phyloP scores from a whole-genome alignment of 345 rosid genomes.

The Bretschneidera sinensis region DNA sequence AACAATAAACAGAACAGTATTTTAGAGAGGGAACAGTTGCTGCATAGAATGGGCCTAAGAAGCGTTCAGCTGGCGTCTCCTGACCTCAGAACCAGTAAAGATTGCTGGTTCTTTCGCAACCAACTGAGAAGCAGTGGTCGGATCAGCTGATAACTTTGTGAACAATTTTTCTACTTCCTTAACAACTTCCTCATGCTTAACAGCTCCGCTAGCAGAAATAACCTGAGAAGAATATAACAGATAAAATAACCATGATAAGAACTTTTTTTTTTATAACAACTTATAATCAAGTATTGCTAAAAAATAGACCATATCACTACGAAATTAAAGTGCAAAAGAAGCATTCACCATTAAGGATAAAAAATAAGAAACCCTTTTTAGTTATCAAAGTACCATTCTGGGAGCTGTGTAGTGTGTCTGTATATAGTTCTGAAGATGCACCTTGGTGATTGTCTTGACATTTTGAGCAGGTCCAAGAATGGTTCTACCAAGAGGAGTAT shows the following conservation, averaged over 20 bases:
- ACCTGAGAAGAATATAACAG: conserved; percentile 46
- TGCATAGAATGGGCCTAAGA: not conserved
- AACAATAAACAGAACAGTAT: conserved; percentile 6
- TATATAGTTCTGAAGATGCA: conserved; percentile 74
- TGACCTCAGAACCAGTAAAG: conserved; percentile 98
- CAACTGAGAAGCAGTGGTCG: conserved; percentile 79
- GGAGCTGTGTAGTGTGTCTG: conserved; percentile 96
- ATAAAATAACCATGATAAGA: not conserved
- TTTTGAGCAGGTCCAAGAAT: conserved; percentile 93
- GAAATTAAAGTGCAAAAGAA: conserved; percentile 1
- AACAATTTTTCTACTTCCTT: conserved; percentile 81
- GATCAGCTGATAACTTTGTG: conserved; percentile 73
- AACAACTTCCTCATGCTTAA: conserved; percentile 94
- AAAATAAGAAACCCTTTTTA: not conserved
- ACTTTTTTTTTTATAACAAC: no score
- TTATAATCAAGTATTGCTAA: not conserved
- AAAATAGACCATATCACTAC: not conserved
- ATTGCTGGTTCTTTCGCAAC: conserved; percentile 77
- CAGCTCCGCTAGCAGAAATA: conserved; percentile 95
- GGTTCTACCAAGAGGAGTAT: conserved; percentile 88
- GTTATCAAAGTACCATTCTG: conserved; percentile 56
- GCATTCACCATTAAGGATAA: not conserved
- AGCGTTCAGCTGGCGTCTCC: conserved; percentile 14
- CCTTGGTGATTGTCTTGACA: conserved; percentile 68
- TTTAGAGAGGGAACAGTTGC: conserved; percentile 6